phyloP scores from a whole-genome alignment of 768 basidiomycete species.

The Tulasnella calospora region DNA sequence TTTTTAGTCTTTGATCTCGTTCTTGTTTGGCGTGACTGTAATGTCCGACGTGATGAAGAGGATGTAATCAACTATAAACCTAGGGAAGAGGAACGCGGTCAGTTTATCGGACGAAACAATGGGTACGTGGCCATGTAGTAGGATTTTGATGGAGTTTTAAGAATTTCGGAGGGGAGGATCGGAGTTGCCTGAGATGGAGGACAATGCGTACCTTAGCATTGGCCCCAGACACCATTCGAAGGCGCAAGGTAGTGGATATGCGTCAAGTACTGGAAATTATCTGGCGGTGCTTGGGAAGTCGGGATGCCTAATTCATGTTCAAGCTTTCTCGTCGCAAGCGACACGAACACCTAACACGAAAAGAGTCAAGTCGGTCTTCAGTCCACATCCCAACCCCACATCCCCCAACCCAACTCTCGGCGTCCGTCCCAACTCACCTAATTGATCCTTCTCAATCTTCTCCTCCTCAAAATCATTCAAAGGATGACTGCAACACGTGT shows the following conservation, averaged over 20 bases:
- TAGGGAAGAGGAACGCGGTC: conserved; percentile 49
- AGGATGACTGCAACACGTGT: conserved; percentile 98
- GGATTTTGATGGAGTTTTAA: no score
- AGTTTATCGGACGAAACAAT: neutral
- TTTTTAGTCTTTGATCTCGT: conserved; percentile 86
- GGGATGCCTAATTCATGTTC: conserved; percentile 97
- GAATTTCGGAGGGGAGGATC: no score
- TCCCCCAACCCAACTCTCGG: no score
- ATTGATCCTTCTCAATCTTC: conserved; percentile 67
- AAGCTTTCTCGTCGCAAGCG: conserved; percentile 92
- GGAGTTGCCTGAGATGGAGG: no score
- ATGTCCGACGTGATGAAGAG: conserved; percentile 90
- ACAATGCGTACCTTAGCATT: conserved; percentile 76
- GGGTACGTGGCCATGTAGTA: neutral
- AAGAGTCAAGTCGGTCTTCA: neutral
- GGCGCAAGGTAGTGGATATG: conserved; percentile 97
- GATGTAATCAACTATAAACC: conserved; percentile 98
- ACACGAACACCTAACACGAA: conserved; percentile 61
- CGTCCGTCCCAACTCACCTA: conserved; percentile 34
- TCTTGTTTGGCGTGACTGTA: conserved; percentile 69
- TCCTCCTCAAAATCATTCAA: conserved; percentile 85
- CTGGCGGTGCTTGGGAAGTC: conserved; percentile 63
- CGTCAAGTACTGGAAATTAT: conserved; percentile 89
- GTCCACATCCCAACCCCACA: neutral
- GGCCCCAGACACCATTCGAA: conserved; percentile 89